Evolutionary conservation across 2,329 filamentous ascomycete genomes (phyloP).

Genomic region (Curvularia hawaiiensis): DNA sequence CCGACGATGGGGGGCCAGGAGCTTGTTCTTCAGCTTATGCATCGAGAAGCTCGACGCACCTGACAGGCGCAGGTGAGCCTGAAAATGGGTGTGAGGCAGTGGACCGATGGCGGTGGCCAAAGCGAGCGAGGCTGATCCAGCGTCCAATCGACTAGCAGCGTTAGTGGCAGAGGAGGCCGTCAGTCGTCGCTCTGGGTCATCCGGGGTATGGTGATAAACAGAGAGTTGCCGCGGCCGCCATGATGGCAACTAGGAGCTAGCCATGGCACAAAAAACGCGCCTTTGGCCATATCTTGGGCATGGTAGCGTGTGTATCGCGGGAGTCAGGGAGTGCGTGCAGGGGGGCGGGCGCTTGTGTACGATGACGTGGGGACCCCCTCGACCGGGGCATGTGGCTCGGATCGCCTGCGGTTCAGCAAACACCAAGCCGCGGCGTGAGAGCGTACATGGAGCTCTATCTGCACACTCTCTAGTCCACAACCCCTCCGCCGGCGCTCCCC

Average conservation of each 20-base stretch:
- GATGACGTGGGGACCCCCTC: conserved; percentile 33
- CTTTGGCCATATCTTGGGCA: conserved; percentile 18
- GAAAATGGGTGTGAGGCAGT: conserved; percentile 12
- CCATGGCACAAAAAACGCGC: conserved; percentile 4
- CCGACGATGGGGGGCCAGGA: conserved; percentile 33
- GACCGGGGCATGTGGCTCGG: conserved; percentile 11
- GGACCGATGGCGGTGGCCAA: conserved; percentile 15
- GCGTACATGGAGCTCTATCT: conserved; percentile 5
- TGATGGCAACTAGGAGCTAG: background rate
- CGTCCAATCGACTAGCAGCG: conserved; percentile 6
- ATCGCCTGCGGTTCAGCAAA: conserved; percentile 9
- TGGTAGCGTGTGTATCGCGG: background rate
- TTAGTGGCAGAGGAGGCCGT: conserved; percentile 10
- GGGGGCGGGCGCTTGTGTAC: conserved; percentile 23
- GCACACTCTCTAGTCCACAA: conserved; percentile 4
- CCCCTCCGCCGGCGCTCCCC: background rate
- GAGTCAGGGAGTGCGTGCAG: conserved; percentile 14
- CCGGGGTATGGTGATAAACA: conserved; percentile 1
- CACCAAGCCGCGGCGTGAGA: conserved; percentile 10
- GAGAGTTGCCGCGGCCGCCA: conserved; percentile 3
- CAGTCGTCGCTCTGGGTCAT: conserved; percentile 15
- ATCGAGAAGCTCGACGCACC: conserved; percentile 30
- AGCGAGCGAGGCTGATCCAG: conserved; percentile 11
- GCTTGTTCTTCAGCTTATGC: conserved; percentile 45
- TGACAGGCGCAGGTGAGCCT: conserved; percentile 30